Conservation (phyloP, 768 basidiomycete species). For the Suillus discolor region DNA sequence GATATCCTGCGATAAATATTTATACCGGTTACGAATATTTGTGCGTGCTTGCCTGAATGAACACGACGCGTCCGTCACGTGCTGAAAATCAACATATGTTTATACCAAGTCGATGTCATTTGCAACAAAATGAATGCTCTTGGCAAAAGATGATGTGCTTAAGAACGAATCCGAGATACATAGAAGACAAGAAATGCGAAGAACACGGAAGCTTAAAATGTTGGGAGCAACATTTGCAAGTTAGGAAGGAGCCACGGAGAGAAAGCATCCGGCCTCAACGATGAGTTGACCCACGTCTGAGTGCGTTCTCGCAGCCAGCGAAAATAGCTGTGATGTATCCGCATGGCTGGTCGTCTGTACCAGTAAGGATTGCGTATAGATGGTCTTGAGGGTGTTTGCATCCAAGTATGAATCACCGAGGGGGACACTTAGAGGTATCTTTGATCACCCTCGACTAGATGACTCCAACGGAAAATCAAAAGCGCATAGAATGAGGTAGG, state of each 20-base stretch:
- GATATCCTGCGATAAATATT: not conserved
- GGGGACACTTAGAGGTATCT: constrained; percentile 31
- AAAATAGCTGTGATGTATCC: not conserved
- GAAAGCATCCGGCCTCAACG: constrained; percentile 11
- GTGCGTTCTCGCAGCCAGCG: constrained; percentile 11
- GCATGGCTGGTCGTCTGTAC: constrained; percentile 10
- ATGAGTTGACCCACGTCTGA: constrained; percentile 12
- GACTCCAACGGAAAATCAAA: constrained; percentile 32
- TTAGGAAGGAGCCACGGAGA: constrained; percentile 27
- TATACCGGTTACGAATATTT: not conserved
- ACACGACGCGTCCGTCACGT: not conserved
- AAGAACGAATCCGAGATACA: too few species aligned
- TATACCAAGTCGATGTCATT: too few species aligned
- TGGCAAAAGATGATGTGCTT: too few species aligned
- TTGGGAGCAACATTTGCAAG: constrained; percentile 17
- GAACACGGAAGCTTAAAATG: not conserved
- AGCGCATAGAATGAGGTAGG: constrained; percentile 43
- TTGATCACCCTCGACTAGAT: constrained; percentile 31
- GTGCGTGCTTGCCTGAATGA: not conserved
- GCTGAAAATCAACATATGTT: not conserved
- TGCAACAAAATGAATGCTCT: too few species aligned
- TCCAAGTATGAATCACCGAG: constrained; percentile 34
- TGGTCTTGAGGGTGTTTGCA: constrained; percentile 32
- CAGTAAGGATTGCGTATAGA: constrained; percentile 19
- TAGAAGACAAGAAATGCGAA: too few species aligned